Evolutionary conservation across 2,329 filamentous ascomycete species (phyloP), one percentile per base, ranked within the genome.

Genomic region (Coniosporium uncinatum): DNA sequence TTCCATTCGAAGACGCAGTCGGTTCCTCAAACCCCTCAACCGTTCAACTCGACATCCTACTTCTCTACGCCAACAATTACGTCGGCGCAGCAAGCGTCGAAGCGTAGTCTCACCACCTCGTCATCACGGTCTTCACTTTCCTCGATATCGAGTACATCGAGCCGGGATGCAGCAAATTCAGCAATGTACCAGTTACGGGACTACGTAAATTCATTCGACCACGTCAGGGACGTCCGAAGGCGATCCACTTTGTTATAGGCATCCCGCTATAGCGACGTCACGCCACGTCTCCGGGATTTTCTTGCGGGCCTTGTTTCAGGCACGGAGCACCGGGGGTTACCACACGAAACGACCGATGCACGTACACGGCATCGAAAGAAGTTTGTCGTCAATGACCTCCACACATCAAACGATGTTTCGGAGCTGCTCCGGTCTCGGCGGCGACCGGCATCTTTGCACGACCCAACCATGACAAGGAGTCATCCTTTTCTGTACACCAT

Each of bases 161-260:
- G 74, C 20, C 62, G 62, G 18, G 71, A 72, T 52, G 70, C 95
- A 49, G 89, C 88, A 3, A 81, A 86, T 49, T 84, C 85, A 62
- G 83, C 86, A 21, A 81, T 80, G 54, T 81, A 79, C 62, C 88
- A 95, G 61, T 77, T 96, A 27, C 81, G 83, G 57, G 83, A 85
- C 51, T 96, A 96, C 63, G 86, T 87, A 50, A 86, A 84, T 57
- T 88, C 85, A 2, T 95, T 96, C 59, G 90, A 96, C 63, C 85
- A 89, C 50, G 82, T 85, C 43, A 77, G 86, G 64, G 80, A 67
- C 75, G 54, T 61, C 41, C 67, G 67, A 56, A 62, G 68, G 51
- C 55, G 65, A 52, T 55, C 55, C 46, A 63, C 56, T 17, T 24
- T 45, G 16, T 29, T 29, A n/a, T 29, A 29, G 24, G 24, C n/a